Evolutionary conservation across 345 rosid genomes (phyloP), one percentile per base, ranked within the genome.

Genomic region (Eutrema yunnanense): DNA sequence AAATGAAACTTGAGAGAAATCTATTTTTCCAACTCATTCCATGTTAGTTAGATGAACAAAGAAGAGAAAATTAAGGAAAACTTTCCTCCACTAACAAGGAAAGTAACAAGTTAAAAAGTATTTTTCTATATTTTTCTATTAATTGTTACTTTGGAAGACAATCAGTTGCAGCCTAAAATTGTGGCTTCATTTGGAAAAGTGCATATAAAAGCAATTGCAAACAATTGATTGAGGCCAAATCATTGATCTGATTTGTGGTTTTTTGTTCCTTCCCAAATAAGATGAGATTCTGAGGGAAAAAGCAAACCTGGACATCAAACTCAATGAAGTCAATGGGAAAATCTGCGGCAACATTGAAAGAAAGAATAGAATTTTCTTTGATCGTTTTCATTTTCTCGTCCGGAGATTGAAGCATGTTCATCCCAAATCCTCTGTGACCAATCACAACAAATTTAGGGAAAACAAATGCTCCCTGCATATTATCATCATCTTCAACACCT

Each of bases 381-480:
- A 89, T 75, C 0, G 73, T 78, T 78, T 77, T 84, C 84, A 84
- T 70, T 61, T 84, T 87, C 9, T 49, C 64, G 30, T 86, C 88
- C 0, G 57, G 1, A 9, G 89, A 82, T 34, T 85, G 86, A 72
- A 86, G 67, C 69, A 62, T 62, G 73, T 89, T 89, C 92, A 87
- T 89, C 19, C 96, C 96, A 63, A 71, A 72, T 1, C 96, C 96
- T 72, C 96, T 81, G 14, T 89, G 96, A 3, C 96, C 92, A 47
- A 82, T 65, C 73, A 86, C 81, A 66, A 82, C 60, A 73, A 89
- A 89, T 82, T 89, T 82, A 9, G 79, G 80, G 58, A 82, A 69
- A 26, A 73, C 62, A 59, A 48, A 71, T 19, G 62, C 42, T 27
- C 54, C 36, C 22, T 69, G 19, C 60, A 38, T 49, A 53, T 57